phyloP scores from a whole-genome alignment of 371 early-diverging fungal genomes.

The Mortierella sp. region DNA sequence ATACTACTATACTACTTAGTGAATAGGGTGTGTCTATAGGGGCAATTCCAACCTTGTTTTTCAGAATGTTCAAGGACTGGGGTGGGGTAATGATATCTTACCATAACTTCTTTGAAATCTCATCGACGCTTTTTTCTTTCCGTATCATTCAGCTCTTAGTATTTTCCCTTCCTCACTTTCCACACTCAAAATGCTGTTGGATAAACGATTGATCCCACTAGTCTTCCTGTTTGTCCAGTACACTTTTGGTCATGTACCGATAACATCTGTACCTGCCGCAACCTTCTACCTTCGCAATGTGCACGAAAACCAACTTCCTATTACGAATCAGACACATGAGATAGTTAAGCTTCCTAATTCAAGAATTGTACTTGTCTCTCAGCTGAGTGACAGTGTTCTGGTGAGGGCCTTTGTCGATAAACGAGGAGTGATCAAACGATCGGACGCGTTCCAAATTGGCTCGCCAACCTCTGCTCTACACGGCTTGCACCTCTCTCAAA shows the following conservation, averaged over 20 bases:
- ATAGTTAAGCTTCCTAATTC: conserved; percentile 13
- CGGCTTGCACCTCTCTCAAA: conserved; percentile 17
- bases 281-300: conserved; percentile 7
- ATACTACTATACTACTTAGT: too few species aligned
- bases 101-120: too few species aligned
- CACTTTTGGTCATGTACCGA: neutral
- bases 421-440: conserved; percentile 1
- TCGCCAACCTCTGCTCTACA: conserved; percentile 11
- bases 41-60: too few species aligned
- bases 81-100: too few species aligned
- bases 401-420: conserved; percentile 23
- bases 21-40: too few species aligned
- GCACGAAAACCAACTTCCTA: conserved; percentile 34
- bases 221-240: conserved; percentile 6
- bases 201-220: neutral
- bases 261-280: neutral
- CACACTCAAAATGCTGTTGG: too few species aligned
- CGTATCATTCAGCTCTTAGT: too few species aligned
- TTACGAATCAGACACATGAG: conserved; percentile 28
- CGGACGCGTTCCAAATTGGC: conserved; percentile 17
- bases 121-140: too few species aligned
- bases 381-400: conserved; percentile 35
- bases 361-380: conserved; percentile 25
- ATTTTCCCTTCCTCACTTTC: too few species aligned
- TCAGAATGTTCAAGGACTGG: too few species aligned